These are phyloP conservation scores for Chalciporus chontae DNA, from an alignment of 768 basidiomycete species.

Conservation along the genomic window DNA sequence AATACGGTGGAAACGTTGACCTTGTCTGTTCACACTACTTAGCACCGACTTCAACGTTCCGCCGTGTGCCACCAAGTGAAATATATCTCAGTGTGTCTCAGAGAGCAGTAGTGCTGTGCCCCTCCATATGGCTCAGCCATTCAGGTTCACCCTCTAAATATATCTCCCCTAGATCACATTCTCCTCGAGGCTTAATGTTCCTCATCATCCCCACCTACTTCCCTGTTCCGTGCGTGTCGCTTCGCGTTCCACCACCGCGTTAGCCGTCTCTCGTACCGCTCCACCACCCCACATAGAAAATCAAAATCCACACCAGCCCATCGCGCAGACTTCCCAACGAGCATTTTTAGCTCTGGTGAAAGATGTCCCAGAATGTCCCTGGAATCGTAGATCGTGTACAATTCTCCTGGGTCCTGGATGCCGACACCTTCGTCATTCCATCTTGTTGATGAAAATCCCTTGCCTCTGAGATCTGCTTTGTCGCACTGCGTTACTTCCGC, in stretches of 20 bases:
- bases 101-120: neutral
- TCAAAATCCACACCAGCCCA: slow-evolving; percentile 55
- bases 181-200: slow-evolving; percentile 15
- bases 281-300: slow-evolving; percentile 53
- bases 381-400: slow-evolving; percentile 61
- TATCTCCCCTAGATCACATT: slow-evolving; percentile 4
- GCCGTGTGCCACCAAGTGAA: neutral
- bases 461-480: neutral
- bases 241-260: slow-evolving; percentile 43
- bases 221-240: slow-evolving; percentile 15
- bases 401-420: slow-evolving; percentile 51
- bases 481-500: neutral
- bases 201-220: neutral
- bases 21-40: too few relatives aligned
- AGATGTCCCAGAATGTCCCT: slow-evolving; percentile 63
- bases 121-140: neutral
- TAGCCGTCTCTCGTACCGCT: slow-evolving; percentile 64
- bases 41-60: neutral
- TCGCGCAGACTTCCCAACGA: slow-evolving; percentile 49
- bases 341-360: slow-evolving; percentile 44
- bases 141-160: neutral
- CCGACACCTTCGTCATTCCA: slow-evolving; percentile 5
- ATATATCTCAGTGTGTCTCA: too few relatives aligned
- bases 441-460: slow-evolving; percentile 10
- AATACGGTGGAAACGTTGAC: too few relatives aligned